Evolutionary conservation across 441 rosid species (phyloP).

Genomic region (Hura crepitans): DNA sequence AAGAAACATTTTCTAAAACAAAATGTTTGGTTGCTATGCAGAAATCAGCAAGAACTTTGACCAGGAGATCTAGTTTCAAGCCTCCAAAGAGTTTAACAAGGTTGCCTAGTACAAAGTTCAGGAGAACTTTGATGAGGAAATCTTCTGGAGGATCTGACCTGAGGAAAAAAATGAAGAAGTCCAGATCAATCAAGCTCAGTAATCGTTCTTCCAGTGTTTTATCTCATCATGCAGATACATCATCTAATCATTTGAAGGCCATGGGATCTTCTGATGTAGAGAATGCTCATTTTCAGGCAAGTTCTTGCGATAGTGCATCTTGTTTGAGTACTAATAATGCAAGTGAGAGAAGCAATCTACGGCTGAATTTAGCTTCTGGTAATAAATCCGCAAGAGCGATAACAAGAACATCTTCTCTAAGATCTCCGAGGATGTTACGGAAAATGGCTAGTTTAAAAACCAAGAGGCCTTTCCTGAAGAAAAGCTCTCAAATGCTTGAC

Average conservation of each 20-base stretch:
- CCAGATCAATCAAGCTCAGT: constrained; percentile 37
- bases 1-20: too few relatives aligned
- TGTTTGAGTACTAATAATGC: constrained; percentile 24
- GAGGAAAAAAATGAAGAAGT: constrained; percentile 43
- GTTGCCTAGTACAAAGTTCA: constrained; percentile 45
- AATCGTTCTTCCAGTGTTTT: constrained; percentile 12
- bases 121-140: constrained; percentile 48
- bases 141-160: constrained; percentile 37
- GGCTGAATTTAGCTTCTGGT: constrained; percentile 22
- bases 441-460: constrained; percentile 44
- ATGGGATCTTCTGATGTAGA: constrained; percentile 38
- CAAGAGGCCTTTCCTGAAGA: constrained; percentile 31
- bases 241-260: constrained; percentile 36
- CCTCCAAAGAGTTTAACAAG: constrained; percentile 39
- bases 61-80: constrained; percentile 39
- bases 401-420: constrained; percentile 39
- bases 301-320: constrained; percentile 32
- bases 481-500: constrained; percentile 19
- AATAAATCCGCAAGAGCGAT: constrained; percentile 30
- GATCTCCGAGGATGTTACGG: constrained; percentile 37
- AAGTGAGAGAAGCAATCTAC: constrained; percentile 10
- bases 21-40: constrained; percentile 22
- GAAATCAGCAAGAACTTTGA: constrained; percentile 37
- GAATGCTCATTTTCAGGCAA: constrained; percentile 32
- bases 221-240: constrained; percentile 20